Base-by-base conservation (phyloP, 768 basidiomycete species). In the Mrakia blollopis region DNA sequence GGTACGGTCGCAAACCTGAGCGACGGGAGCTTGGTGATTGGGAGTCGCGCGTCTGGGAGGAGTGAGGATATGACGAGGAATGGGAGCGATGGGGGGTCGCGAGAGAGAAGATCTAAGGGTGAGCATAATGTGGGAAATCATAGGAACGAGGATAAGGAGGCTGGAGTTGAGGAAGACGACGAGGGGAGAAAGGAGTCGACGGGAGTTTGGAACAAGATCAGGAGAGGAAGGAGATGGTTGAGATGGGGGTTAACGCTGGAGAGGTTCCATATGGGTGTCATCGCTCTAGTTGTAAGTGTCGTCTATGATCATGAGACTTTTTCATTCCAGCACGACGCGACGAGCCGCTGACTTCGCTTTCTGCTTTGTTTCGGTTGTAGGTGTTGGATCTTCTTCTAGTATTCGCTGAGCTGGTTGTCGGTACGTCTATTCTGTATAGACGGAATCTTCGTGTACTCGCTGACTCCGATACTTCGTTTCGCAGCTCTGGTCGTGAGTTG, bases 361-460 rank as follows among this genome's bases (percentile, higher is more conserved):
- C 47, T 21, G 16, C 47, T 50, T n/a, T 69, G 16, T 16, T 54
- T 35, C 44, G 70, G 4, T 25, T 41, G 23, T 18, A 71, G 47
- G 70, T 52, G 14, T 28, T 52, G 2, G 70, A 71, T 32, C 70
- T 71, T 10, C 28, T 71, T 8, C 70, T 71, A 14, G 70, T 71
- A 1, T 71, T 71, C 30, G 44, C 50, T 16, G 70, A 71, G 47
- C 50, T 52, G 7, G 54, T 71, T 50, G n/a, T 71, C 28, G 70
- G 70, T 71, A 25, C 32, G 70, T 37, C 18, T 37, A 14, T 28
- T 11, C 0, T 18, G 2, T 35, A 10, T 32, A 14, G 9, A n/a
- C 60, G 25, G 8, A 9, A 3, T 18, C 21, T 63, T 23, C 13
- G 1, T 28, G 7, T 32, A 0, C 21, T 63, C n/a, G 30, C 30